Evolutionary conservation across 176 grass and related monocot genomes (phyloP).

Genomic region (Zoysia japonica): DNA sequence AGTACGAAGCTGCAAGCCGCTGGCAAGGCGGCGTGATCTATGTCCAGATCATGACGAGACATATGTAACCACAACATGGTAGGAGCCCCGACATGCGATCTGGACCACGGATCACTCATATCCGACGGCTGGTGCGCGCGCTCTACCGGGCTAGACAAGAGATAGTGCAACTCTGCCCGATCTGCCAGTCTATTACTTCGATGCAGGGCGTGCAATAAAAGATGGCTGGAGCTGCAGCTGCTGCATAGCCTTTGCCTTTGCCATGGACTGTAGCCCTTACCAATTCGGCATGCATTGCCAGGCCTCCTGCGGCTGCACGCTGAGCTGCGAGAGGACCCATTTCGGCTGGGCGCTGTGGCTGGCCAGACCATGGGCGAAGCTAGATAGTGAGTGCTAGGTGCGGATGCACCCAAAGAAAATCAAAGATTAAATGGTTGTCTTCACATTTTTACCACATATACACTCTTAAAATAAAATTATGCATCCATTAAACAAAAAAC

Average conservation of each 20-base stretch:
- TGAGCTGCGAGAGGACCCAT: slow-evolving; percentile 7
- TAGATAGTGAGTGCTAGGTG: too few relatives aligned
- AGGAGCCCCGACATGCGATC: neutral
- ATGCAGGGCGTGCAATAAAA: neutral
- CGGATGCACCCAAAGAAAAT: too few relatives aligned
- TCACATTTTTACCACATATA: too few relatives aligned
- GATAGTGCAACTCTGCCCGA: slow-evolving; percentile 14
- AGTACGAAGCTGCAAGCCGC: neutral
- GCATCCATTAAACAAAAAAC: too few relatives aligned
- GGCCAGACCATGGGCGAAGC: too few relatives aligned
- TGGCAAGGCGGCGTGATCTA: neutral
- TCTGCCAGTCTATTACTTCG: slow-evolving; percentile 22
- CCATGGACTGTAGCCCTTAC: neutral
- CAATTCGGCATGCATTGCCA: neutral
- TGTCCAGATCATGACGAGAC: neutral
- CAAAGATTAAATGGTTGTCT: too few relatives aligned
- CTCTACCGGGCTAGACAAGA: neutral
- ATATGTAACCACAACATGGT: neutral
- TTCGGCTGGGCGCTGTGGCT: neutral
- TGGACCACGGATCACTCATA: neutral
- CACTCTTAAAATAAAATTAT: too few relatives aligned
- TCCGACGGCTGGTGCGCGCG: neutral
- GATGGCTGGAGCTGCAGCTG: slow-evolving; percentile 3
- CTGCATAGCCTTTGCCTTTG: neutral
- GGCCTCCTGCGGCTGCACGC: neutral